Percentiles rank a stretch among this genome's conserved stretches.
Evolutionary conservation across 176 grass and related monocot species (phyloP).

Genomic region (Musa itinerans): DNA sequence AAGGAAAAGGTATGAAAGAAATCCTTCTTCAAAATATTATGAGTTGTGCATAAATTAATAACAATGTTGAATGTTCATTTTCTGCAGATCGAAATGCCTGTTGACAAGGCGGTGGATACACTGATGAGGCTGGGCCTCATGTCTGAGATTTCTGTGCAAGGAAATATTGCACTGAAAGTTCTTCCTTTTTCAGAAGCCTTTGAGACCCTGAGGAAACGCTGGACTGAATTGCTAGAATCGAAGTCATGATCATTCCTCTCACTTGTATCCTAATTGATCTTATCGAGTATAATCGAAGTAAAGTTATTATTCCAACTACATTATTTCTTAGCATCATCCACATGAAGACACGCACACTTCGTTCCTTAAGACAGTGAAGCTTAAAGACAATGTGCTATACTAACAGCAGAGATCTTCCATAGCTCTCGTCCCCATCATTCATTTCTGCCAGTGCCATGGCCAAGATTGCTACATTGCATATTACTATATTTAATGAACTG

Average conservation of each 20-base stretch:
- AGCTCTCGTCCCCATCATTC: too few species aligned
- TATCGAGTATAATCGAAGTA: background rate
- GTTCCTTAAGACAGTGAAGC: too few species aligned
- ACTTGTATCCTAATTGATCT: background rate
- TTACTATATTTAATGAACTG: too few species aligned
- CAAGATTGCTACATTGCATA: too few species aligned
- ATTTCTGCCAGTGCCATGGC: too few species aligned
- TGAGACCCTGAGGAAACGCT: conserved; percentile 49
- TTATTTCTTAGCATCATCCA: background rate
- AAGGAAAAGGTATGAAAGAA: conserved; percentile 43
- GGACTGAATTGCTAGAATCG: conserved; percentile 53
- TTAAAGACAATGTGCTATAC: too few species aligned
- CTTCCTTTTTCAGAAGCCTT: conserved; percentile 56
- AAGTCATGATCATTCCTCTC: conserved; percentile 10
- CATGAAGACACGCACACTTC: too few species aligned
- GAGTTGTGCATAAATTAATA: background rate
- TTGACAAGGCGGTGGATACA: conserved; percentile 77
- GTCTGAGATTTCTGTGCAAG: conserved; percentile 40
- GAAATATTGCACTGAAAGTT: conserved; percentile 21
- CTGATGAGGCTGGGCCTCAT: conserved; percentile 57
- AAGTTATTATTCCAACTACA: background rate
- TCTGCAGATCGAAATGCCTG: conserved; percentile 86
- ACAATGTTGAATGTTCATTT: background rate
- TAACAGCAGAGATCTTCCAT: too few species aligned
- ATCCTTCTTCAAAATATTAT: background rate